Evolutionary conservation across 164 flowering plant genomes (phyloP), one percentile per base, ranked within the genome.

Genomic region (Magnolia officinalis): DNA sequence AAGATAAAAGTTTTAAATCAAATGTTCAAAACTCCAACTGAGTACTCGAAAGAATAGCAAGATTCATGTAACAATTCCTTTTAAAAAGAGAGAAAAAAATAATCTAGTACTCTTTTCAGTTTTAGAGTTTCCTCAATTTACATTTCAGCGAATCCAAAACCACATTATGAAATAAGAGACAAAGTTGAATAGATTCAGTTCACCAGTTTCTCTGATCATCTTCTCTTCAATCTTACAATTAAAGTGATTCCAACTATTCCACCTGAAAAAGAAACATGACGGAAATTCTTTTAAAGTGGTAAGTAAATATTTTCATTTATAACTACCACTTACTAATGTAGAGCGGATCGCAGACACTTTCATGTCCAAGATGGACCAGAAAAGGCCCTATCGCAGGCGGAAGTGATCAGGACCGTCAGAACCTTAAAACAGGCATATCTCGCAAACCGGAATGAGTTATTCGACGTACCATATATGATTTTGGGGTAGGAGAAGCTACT

Each of bases 241-340:
- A 63, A 82, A 82, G 61, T 82, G 84, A 63, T 82, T 82, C 84
- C 84, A 80, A 18, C 82, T 82, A 70, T 82, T 82, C 84, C 84
- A 82, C 67, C 82, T 82, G 82, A 65, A 73, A 71, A 52, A 24
- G 45, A 63, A n/a, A 66, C 23, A 52, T 24, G n/a, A 16, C 23
- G 10, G 20, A 37, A 19, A 18, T 50, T 49, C 18, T 10, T 8
- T 10, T 9, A 51, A 5, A 21, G 52, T 14, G n/a, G 31, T 7
- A 55, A 50, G 7, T 2, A 49, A 50, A 2, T 26, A 10, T 10
- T 19, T n/a, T 14, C 20, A 45, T 70, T 1, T 8, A 6, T 8
- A 24, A 2, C 21, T 23, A 2, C 29, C 4, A 72, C 2, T 11
- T 13, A 5, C 74, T 2, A 55, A 51, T 26, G 29, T 26, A 1